A percentile compares a stretch with the other conserved stretches of the same genome.
These are phyloP conservation scores for Avicennia marina DNA, from an alignment of 257 asterid species.

Conservation along the genomic window DNA sequence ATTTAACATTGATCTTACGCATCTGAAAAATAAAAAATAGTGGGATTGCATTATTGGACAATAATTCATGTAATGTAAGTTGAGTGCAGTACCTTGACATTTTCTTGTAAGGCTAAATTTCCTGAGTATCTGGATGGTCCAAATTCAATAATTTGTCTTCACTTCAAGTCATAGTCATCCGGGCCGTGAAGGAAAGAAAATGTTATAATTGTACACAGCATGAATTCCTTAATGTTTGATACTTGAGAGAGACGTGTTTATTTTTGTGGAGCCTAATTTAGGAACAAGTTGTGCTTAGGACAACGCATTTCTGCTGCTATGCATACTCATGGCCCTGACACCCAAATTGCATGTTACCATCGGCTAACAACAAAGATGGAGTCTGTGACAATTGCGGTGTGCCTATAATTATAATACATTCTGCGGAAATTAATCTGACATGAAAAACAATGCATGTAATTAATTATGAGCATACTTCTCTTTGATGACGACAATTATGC, in stretches of 20 bases:
- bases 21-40: no score
- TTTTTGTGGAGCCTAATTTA: conserved; percentile 19
- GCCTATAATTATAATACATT: no score
- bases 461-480: no score
- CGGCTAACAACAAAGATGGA: not conserved
- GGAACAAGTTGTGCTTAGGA: conserved; percentile 12
- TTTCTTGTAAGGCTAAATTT: not conserved
- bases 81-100: not conserved
- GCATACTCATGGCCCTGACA: not conserved
- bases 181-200: conserved; percentile 5
- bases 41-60: not conserved
- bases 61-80: not conserved
- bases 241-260: not conserved
- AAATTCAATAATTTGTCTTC: conserved; percentile 3
- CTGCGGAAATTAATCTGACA: not conserved
- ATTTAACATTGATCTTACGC: no score
- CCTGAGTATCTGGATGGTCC: not conserved
- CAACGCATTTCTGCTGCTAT: not conserved
- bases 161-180: conserved; percentile 13
- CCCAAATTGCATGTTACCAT: conserved; percentile 3
- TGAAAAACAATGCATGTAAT: no score
- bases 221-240: not conserved
- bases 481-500: no score
- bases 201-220: conserved; percentile 4
- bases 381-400: no score